Conservation (phyloP, 495 filamentous ascomycete genomes). For the Penicillium verhagenii region DNA sequence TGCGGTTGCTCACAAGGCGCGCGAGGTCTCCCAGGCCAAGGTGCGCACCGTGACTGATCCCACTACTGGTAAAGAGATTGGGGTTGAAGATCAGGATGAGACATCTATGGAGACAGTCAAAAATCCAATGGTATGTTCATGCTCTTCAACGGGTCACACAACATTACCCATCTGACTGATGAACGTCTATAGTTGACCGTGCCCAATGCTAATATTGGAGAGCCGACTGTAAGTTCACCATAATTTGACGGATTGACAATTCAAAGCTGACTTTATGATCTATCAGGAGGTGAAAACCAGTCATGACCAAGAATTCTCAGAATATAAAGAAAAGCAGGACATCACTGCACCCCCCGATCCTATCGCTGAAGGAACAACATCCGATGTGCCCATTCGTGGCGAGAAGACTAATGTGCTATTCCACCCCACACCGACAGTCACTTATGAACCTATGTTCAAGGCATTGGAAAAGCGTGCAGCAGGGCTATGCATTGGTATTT, state of each 20-base stretch:
- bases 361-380: slow-evolving; percentile 71
- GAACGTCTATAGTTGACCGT: slow-evolving; percentile 63
- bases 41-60: slow-evolving; percentile 81
- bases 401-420: slow-evolving; percentile 97
- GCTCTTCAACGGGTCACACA: background rate
- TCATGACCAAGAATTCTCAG: slow-evolving; percentile 58
- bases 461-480: slow-evolving; percentile 69
- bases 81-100: slow-evolving; percentile 77
- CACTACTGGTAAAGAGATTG: slow-evolving; percentile 78
- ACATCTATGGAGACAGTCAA: slow-evolving; percentile 69
- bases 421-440: slow-evolving; percentile 85
- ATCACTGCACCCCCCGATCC: slow-evolving; percentile 90
- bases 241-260: background rate
- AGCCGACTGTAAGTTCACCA: slow-evolving; percentile 55
- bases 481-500: slow-evolving; percentile 64
- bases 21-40: slow-evolving; percentile 46
- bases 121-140: slow-evolving; percentile 57
- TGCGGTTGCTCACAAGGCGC: slow-evolving; percentile 35
- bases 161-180: background rate
- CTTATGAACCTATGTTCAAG: slow-evolving; percentile 81
- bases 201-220: slow-evolving; percentile 83
- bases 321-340: slow-evolving; percentile 84
- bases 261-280: slow-evolving; percentile 20
- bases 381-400: slow-evolving; percentile 91
- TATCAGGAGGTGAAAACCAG: slow-evolving; percentile 59